These are phyloP conservation scores for Fusarium xyrophilum DNA, from an alignment of 2,329 filamentous ascomycete genomes.

Conservation along the genomic window DNA sequence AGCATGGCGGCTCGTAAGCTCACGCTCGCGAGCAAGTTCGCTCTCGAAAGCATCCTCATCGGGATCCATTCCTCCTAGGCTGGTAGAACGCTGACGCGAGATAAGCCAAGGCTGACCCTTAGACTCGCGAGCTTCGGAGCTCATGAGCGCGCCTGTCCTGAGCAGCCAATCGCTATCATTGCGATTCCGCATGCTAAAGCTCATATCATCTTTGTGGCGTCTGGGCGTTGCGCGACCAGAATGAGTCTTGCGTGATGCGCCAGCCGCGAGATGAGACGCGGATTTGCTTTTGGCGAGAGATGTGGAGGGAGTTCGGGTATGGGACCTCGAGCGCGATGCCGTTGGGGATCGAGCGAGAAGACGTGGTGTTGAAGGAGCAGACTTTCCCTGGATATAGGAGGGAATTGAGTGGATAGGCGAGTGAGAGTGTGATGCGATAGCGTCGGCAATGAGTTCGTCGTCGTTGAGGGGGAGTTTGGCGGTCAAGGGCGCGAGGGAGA, in stretches of 20 bases:
- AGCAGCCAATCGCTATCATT: conserved; percentile 70
- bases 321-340: conserved; percentile 55
- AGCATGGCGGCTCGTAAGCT: conserved; percentile 55
- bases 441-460: conserved; percentile 54
- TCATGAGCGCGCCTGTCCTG: conserved; percentile 67
- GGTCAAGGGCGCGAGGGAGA: conserved; percentile 70
- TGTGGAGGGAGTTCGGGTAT: conserved; percentile 51
- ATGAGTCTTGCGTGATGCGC: conserved; percentile 34
- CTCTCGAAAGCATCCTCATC: conserved; percentile 62
- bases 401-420: conserved; percentile 43
- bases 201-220: conserved; percentile 43
- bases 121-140: conserved; percentile 67
- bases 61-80: conserved; percentile 60
- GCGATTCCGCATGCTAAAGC: conserved; percentile 46
- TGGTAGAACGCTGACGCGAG: conserved; percentile 70
- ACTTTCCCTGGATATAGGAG: conserved; percentile 68
- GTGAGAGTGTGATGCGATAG: conserved; percentile 26
- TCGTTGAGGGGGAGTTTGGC: conserved; percentile 66
- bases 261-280: conserved; percentile 58
- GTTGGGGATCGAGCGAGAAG: conserved; percentile 66
- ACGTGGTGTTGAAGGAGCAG: conserved; percentile 69
- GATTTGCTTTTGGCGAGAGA: conserved; percentile 69
- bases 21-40: conserved; percentile 59
- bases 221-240: conserved; percentile 48
- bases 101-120: conserved; percentile 74